Evolutionary conservation across 2,329 filamentous ascomycete species (phyloP).

Genomic region (Epichloe sibirici): DNA sequence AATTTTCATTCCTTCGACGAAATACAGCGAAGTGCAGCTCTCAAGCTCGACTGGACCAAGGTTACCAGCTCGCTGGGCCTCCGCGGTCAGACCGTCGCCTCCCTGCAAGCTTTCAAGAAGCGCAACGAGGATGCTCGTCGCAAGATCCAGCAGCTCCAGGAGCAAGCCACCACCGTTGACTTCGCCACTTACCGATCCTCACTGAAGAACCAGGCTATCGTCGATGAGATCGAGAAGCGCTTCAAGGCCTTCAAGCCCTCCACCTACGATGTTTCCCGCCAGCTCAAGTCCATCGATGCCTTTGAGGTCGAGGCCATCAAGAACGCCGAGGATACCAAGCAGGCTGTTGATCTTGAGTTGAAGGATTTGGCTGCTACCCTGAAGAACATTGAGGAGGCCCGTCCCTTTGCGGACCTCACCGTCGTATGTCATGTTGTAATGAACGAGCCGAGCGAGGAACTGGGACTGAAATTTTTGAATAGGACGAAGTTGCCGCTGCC

Average conservation of each 20-base stretch:
- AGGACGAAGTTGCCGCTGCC: conserved; percentile 92
- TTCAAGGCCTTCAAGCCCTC: conserved; percentile 84
- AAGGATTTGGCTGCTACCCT: conserved; percentile 88
- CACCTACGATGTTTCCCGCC: conserved; percentile 83
- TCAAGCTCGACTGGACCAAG: conserved; percentile 99
- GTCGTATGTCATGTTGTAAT: conserved; percentile 56
- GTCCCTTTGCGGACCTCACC: conserved; percentile 93
- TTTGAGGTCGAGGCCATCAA: conserved; percentile 95
- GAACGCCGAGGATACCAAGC: conserved; percentile 95
- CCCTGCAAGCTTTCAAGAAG: conserved; percentile 97
- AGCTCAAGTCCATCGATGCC: conserved; percentile 95
- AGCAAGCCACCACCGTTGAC: conserved; percentile 79
- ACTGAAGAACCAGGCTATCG: conserved; percentile 90
- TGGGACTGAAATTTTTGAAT: conserved; percentile 16
- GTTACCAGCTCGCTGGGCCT: conserved; percentile 89
- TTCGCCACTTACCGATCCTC: conserved; percentile 83
- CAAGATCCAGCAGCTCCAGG: conserved; percentile 73
- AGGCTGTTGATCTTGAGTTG: conserved; percentile 88
- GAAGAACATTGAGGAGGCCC: conserved; percentile 91
- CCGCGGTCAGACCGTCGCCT: conserved; percentile 82
- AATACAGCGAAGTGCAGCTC: conserved; percentile 82
- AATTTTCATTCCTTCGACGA: conserved; percentile 31
- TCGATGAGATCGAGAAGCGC: conserved; percentile 96
- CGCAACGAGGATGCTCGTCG: conserved; percentile 98
- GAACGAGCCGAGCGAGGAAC: not conserved